Percentiles rank a stretch among this genome's conserved stretches.
These are phyloP conservation scores for Dothiorella sarmentorum DNA, from an alignment of 2,329 filamentous ascomycete genomes.

Conservation along the genomic window DNA sequence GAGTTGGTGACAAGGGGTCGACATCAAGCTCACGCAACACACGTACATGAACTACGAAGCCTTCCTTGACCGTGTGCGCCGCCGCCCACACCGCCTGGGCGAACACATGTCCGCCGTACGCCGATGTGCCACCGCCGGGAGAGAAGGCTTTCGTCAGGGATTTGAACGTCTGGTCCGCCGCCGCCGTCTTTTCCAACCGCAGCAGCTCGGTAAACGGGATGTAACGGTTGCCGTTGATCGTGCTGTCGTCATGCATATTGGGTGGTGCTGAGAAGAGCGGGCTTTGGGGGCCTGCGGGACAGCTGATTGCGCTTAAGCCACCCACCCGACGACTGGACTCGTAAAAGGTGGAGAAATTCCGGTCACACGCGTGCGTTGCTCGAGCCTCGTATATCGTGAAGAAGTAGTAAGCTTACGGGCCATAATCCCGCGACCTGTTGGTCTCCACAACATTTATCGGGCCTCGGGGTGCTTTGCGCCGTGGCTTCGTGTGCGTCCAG, in stretches of 20 bases:
- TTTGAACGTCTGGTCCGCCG: constrained; percentile 36
- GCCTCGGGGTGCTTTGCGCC: too few species aligned
- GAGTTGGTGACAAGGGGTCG: neutral
- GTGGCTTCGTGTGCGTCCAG: too few species aligned
- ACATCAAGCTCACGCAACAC: neutral
- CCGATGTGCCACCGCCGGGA: constrained; percentile 41
- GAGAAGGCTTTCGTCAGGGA: constrained; percentile 42
- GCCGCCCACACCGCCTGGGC: constrained; percentile 57
- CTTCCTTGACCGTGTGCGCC: constrained; percentile 50
- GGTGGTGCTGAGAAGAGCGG: neutral
- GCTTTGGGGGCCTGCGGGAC: neutral
- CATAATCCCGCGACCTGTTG: neutral
- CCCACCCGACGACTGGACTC: too few species aligned
- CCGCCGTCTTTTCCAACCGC: constrained; percentile 37
- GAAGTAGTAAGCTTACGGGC: constrained; percentile 4
- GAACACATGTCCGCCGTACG: constrained; percentile 57
- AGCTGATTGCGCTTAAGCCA: neutral
- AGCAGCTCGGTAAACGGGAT: constrained; percentile 42
- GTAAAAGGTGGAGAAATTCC: constrained; percentile 2
- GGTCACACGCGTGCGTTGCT: constrained; percentile 8
- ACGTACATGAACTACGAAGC: constrained; percentile 52
- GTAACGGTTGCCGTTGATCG: constrained; percentile 16
- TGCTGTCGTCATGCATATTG: constrained; percentile 8
- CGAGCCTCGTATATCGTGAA: neutral
- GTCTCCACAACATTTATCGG: neutral